These are phyloP conservation scores for Deinandra increscens DNA, from an alignment of 129 eudicot species.

Conservation along the genomic window DNA sequence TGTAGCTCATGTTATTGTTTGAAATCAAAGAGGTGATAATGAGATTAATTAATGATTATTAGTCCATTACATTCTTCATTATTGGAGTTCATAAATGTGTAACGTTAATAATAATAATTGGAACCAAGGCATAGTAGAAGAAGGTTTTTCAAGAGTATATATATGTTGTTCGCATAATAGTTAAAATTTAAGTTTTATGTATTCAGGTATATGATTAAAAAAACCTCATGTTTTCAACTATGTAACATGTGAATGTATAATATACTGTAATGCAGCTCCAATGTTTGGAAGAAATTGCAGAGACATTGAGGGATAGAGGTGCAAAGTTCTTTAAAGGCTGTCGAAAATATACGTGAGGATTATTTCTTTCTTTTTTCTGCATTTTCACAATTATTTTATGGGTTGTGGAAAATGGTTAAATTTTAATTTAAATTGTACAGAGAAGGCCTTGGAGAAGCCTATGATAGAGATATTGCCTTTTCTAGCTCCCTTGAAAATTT, in stretches of 20 bases:
- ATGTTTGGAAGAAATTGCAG: conserved; percentile 87
- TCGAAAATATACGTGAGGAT: conserved; percentile 83
- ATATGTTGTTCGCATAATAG: background rate
- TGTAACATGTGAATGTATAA: conserved; percentile 16
- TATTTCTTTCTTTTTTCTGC: conserved; percentile 11
- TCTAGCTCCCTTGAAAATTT: conserved; percentile 74
- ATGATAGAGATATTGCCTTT: conserved; percentile 73
- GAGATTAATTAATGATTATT: background rate
- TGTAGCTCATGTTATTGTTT: background rate
- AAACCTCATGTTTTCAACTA: background rate
- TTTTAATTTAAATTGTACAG: conserved; percentile 40
- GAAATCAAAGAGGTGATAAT: background rate
- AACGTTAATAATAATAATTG: background rate
- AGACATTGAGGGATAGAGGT: conserved; percentile 68
- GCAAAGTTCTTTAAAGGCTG: conserved; percentile 76
- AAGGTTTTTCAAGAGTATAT: background rate
- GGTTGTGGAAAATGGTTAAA: conserved; percentile 3
- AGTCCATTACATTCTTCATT: background rate
- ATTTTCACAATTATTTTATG: background rate
- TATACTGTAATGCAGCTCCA: conserved; percentile 60
- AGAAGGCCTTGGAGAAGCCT: conserved; percentile 83
- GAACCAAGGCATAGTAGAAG: background rate
- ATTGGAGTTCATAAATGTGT: background rate
- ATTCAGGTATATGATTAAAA: background rate
- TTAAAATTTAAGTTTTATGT: background rate